A percentile compares a stretch with the other conserved stretches of the same genome.
phyloP scores from a whole-genome alignment of 208 protist genomes.

The Crithidia thermophila region DNA sequence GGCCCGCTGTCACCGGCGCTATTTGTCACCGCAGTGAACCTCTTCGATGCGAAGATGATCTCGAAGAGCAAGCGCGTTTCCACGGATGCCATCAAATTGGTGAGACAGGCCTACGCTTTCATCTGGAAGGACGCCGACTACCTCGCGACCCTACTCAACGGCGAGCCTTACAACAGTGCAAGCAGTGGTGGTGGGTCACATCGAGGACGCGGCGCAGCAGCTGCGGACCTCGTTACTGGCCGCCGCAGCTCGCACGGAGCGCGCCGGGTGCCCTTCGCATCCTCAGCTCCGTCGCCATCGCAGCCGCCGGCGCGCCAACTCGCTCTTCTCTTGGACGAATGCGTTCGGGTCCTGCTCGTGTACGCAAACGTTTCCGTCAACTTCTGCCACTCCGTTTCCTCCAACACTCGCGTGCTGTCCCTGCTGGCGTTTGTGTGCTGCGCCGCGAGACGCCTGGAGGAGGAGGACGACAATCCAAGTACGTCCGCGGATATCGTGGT shows the following conservation, averaged over 20 bases:
- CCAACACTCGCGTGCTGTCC: slow-evolving; percentile 48
- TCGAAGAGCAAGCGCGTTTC: slow-evolving; percentile 58
- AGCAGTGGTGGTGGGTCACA: background rate
- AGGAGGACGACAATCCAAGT: slow-evolving; percentile 16
- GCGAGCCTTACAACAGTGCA: slow-evolving; percentile 12
- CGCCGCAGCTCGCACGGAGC: background rate
- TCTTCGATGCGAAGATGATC: slow-evolving; percentile 70
- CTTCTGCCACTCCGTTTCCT: slow-evolving; percentile 57
- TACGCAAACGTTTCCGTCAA: slow-evolving; percentile 77
- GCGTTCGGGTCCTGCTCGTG: slow-evolving; percentile 74
- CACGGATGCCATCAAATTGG: slow-evolving; percentile 65
- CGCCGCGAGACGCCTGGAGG: slow-evolving; percentile 58
- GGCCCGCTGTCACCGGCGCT: slow-evolving; percentile 47
- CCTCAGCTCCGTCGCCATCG: slow-evolving; percentile 40
- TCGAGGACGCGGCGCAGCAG: background rate
- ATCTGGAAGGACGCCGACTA: slow-evolving; percentile 59
- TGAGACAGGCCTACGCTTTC: slow-evolving; percentile 72
- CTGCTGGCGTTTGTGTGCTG: slow-evolving; percentile 73
- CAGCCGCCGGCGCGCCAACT: slow-evolving; percentile 41
- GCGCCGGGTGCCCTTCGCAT: slow-evolving; percentile 14
- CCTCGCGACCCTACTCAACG: slow-evolving; percentile 19
- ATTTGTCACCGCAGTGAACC: slow-evolving; percentile 66
- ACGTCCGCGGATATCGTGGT: slow-evolving; percentile 19
- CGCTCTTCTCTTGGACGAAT: slow-evolving; percentile 61
- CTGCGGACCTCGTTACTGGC: background rate